These are phyloP conservation scores for Pezicula carpinea DNA, from an alignment of 2,329 filamentous ascomycete genomes.

Conservation along the genomic window DNA sequence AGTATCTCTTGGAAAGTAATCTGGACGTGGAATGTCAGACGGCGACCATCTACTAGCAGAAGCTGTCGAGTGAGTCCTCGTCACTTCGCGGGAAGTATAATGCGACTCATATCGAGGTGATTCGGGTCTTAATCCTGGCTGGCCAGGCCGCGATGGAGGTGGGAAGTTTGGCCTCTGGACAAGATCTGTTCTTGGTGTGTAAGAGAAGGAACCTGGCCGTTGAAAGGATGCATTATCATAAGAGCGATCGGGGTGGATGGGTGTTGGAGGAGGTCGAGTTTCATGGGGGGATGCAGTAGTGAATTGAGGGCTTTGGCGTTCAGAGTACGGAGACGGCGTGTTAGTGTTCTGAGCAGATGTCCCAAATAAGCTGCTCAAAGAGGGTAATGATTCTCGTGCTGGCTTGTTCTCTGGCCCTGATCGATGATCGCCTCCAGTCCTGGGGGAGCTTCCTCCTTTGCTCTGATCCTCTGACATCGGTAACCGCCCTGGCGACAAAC, in stretches of 20 bases:
- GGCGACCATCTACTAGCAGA: conserved; percentile 25
- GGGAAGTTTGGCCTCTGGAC: conserved; percentile 21
- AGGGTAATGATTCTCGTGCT: conserved; percentile 26
- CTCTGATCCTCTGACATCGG: conserved; percentile 17
- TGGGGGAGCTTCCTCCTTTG: conserved; percentile 10
- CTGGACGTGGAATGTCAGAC: conserved; percentile 18
- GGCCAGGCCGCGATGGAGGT: conserved; percentile 16
- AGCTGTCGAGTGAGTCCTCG: conserved; percentile 13
- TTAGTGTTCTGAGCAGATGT: conserved; percentile 15
- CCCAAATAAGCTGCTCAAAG: conserved; percentile 29
- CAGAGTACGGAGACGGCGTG: conserved; percentile 25
- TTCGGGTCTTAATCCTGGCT: conserved; percentile 15
- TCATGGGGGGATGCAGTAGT: conserved; percentile 22
- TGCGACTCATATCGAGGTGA: conserved; percentile 25
- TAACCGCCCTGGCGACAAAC: conserved; percentile 13
- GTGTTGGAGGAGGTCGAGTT: conserved; percentile 19
- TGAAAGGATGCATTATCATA: conserved; percentile 21
- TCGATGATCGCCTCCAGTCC: conserved; percentile 20
- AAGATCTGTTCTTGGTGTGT: conserved; percentile 19
- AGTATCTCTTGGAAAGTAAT: conserved; percentile 25
- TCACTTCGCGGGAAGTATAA: conserved; percentile 11
- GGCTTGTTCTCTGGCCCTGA: conserved; percentile 16
- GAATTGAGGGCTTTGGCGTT: conserved; percentile 26
- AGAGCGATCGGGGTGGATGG: conserved; percentile 19
- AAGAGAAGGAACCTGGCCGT: conserved; percentile 17